phyloP scores from a whole-genome alignment of 148 eudicot genomes.

The Selenicereus undatus region DNA sequence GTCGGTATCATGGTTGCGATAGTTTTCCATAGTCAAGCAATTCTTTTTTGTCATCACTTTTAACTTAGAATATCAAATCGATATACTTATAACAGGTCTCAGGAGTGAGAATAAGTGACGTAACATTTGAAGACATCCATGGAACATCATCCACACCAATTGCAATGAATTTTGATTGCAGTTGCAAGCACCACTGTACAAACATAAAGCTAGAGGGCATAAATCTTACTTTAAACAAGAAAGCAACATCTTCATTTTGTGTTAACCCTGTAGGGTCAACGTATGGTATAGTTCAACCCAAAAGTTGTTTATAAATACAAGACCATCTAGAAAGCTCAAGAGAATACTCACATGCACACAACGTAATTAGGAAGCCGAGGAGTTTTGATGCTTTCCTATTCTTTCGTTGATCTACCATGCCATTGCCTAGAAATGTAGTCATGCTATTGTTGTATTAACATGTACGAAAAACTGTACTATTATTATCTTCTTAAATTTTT shows the following conservation, averaged over 20 bases:
- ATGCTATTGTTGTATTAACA: background rate
- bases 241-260: constrained; percentile 17
- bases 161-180: constrained; percentile 25
- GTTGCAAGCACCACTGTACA: constrained; percentile 19
- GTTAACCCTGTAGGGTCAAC: constrained; percentile 13
- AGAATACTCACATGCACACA: too few relatives aligned
- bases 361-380: too few relatives aligned
- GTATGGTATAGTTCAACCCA: constrained; percentile 28
- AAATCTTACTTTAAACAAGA: constrained; percentile 8
- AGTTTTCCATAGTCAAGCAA: too few relatives aligned
- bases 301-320: constrained; percentile 28
- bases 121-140: constrained; percentile 40
- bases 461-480: background rate
- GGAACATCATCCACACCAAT: constrained; percentile 39
- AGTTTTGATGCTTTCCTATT: too few relatives aligned
- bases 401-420: too few relatives aligned
- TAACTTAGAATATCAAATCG: too few relatives aligned
- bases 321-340: too few relatives aligned
- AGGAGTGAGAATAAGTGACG: constrained; percentile 28
- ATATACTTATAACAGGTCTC: constrained; percentile 23
- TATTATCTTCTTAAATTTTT: background rate
- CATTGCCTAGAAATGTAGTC: too few relatives aligned
- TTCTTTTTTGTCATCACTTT: too few relatives aligned
- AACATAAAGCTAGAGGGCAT: constrained; percentile 21
- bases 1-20: too few relatives aligned